Conservation (phyloP, 352 stramenopile species). For the Blastocystis sp. region DNA sequence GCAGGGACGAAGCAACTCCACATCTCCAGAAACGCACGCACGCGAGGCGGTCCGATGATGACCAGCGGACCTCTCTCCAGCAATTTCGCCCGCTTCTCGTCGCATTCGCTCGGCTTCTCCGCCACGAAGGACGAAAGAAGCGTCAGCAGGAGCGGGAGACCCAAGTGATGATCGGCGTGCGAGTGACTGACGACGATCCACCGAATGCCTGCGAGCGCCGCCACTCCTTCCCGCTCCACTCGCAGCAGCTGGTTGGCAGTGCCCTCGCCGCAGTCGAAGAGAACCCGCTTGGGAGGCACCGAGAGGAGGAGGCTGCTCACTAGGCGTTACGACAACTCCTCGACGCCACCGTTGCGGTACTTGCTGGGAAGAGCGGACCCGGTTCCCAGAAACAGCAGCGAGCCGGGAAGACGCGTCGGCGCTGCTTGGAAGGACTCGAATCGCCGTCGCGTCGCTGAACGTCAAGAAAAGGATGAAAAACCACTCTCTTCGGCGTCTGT, state of each 20-base stretch:
- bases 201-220: not conserved
- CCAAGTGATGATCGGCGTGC: constrained; percentile 47
- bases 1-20: not conserved
- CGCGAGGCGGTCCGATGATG: constrained; percentile 19
- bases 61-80: not conserved
- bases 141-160: constrained; percentile 29
- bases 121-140: not conserved
- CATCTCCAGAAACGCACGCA: not conserved
- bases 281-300: not conserved
- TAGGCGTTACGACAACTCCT: not conserved
- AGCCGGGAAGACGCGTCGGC: not conserved
- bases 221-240: not conserved
- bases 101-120: not conserved
- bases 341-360: constrained; percentile 16
- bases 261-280: constrained; percentile 56
- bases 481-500: constrained; percentile 3
- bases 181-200: constrained; percentile 37
- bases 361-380: constrained; percentile 35
- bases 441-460: not conserved
- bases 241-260: constrained; percentile 33
- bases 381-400: constrained; percentile 55
- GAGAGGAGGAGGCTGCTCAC: constrained; percentile 14
- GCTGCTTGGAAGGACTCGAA: not conserved
- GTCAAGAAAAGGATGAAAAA: too few species aligned
- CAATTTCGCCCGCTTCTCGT: not conserved